phyloP scores from a whole-genome alignment of 1,284 basidiomycete species.

The Erythrobasidium hasegawianum region DNA sequence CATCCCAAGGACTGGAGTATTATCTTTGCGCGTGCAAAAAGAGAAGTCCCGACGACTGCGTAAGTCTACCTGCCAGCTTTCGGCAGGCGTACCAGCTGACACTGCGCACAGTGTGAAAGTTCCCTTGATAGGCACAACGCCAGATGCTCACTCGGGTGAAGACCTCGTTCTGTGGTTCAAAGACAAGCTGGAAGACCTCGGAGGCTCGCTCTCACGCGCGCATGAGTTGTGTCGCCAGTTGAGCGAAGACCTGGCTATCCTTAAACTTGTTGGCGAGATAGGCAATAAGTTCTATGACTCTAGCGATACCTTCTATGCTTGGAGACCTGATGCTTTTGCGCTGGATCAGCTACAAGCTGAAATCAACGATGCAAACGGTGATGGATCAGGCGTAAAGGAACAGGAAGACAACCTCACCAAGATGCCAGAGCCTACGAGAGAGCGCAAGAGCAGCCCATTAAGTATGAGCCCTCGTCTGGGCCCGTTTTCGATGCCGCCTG shows the following conservation, averaged over 20 bases:
- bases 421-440: slow-evolving; percentile 15
- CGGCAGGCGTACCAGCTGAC: too few species aligned
- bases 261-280: slow-evolving; percentile 40
- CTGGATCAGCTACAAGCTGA: slow-evolving; percentile 33
- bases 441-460: slow-evolving; percentile 11
- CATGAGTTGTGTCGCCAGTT: slow-evolving; percentile 38
- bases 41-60: slow-evolving; percentile 20
- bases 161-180: slow-evolving; percentile 40
- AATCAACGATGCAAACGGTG: slow-evolving; percentile 14
- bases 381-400: background rate
- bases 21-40: slow-evolving; percentile 31
- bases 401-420: slow-evolving; percentile 18
- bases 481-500: background rate
- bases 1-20: slow-evolving; percentile 33
- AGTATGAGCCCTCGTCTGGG: background rate
- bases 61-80: slow-evolving; percentile 21
- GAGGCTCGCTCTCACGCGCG: slow-evolving; percentile 27
- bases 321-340: slow-evolving; percentile 40
- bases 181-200: slow-evolving; percentile 36
- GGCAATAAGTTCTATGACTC: slow-evolving; percentile 41
- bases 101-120: slow-evolving; percentile 37
- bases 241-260: slow-evolving; percentile 37
- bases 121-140: slow-evolving; percentile 40
- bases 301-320: slow-evolving; percentile 39
- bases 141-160: slow-evolving; percentile 40